phyloP scores from a whole-genome alignment of 495 filamentous ascomycete species.

The Diplogelasinospora grovesii region DNA sequence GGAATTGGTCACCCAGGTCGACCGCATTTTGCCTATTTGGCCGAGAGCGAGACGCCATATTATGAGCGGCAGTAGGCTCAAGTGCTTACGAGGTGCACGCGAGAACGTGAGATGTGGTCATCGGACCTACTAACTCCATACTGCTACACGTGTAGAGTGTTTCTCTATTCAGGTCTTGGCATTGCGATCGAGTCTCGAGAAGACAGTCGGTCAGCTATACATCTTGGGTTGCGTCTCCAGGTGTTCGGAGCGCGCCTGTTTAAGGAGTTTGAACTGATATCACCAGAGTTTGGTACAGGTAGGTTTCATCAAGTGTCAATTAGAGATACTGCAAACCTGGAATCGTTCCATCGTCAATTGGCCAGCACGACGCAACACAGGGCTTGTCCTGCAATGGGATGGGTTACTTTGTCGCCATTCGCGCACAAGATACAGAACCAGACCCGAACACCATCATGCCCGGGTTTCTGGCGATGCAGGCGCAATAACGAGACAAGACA shows the following conservation, averaged over 20 bases:
- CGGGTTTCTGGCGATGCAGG: conserved; percentile 2
- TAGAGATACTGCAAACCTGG: no score
- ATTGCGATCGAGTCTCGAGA: not conserved
- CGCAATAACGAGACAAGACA: conserved; percentile 6
- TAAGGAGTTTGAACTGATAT: no score
- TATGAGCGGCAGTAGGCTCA: conserved; percentile 23
- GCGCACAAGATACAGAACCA: not conserved
- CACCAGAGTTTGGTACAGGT: no score
- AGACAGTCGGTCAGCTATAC: no score
- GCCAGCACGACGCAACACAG: no score
- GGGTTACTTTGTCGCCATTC: no score
- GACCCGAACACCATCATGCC: not conserved
- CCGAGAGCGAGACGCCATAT: conserved; percentile 12
- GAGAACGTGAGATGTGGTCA: conserved; percentile 6
- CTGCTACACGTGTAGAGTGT: not conserved
- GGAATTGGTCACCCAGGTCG: conserved; percentile 7
- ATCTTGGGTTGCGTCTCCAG: no score
- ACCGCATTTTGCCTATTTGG: conserved; percentile 22
- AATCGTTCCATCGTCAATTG: no score
- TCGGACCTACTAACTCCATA: conserved; percentile 11
- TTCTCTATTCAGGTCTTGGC: conserved; percentile 6
- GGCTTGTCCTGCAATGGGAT: no score
- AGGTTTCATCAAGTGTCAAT: no score
- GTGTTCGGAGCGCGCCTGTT: no score
- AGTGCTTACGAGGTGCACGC: conserved; percentile 10